Evolutionary conservation across 2,329 filamentous ascomycete genomes (phyloP), one percentile per base, ranked within the genome.

Genomic region (Cyanodermella asteris): DNA sequence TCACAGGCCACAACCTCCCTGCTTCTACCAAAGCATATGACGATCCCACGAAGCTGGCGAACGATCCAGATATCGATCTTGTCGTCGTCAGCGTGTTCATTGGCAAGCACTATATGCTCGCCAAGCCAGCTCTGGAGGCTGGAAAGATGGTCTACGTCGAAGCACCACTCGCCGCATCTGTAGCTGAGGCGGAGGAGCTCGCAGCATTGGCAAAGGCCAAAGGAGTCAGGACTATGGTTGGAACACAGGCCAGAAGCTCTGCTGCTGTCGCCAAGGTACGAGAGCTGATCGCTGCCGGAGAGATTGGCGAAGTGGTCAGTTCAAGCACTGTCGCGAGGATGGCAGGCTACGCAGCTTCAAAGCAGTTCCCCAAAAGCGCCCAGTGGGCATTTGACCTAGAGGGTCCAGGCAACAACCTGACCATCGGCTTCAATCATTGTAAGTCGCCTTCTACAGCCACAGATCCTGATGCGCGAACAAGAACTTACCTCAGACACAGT

Each of bases 131-230:
- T 7, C 34, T 62, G 3, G 38, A 46, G 23, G 49, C 52, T 4
- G 48, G 50, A 12, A 61, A 62, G 36, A 43, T 54, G 21, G 46
- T 56, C 8, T 61, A 54, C 28, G 46, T 52, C n/a, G 58, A 62
- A 34, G 59, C 56, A 56, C 58, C 55, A 4, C 41, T 59, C 1
- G 55, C 43, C 0, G 40, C 44, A 4, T 53, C 47, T 20, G 26
- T 50, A 2, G 31, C 38, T 2, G 45, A 59, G 30, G 47, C 55
- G 1, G 44, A 51, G 22, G 51, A 58, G 31, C 38, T 64, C 12
- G 36, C 43, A 1, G 35, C 37, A 1, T 30, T 59, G 7, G 56
- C 56, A 0, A 41, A 46, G 22, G 27, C 39, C 13, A 50, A 49
- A 15, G 45, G 46, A 1, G 43, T 53, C 7, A 45, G 42, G 23